Conservation (phyloP, 768 basidiomycete genomes). For the Mycena maculata region DNA sequence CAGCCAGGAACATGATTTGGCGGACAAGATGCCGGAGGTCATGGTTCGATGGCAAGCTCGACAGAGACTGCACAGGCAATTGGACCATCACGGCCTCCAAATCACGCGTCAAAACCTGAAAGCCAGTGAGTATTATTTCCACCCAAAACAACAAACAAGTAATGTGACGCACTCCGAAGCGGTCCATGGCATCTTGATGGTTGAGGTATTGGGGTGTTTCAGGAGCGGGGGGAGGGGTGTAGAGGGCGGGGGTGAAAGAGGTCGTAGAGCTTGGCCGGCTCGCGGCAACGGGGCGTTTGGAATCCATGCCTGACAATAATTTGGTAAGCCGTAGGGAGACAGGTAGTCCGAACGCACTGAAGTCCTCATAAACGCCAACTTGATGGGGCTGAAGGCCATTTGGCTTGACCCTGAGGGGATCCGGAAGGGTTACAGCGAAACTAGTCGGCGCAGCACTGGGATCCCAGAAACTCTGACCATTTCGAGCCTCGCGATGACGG, state of each 20-base stretch:
- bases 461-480: slow-evolving; percentile 90
- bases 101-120: slow-evolving; percentile 64
- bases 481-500: slow-evolving; percentile 86
- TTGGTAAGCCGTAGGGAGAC: slow-evolving; percentile 17
- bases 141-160: not conserved
- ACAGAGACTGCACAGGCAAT: slow-evolving; percentile 76
- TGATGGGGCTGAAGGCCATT: slow-evolving; percentile 87
- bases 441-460: slow-evolving; percentile 75
- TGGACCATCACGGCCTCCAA: slow-evolving; percentile 85
- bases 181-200: slow-evolving; percentile 90
- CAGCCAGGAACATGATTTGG: slow-evolving; percentile 86
- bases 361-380: slow-evolving; percentile 94
- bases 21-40: slow-evolving; percentile 88
- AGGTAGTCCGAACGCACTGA: slow-evolving; percentile 61
- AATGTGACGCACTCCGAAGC: slow-evolving; percentile 80
- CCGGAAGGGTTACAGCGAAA: slow-evolving; percentile 82
- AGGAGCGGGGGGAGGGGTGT: slow-evolving; percentile 71
- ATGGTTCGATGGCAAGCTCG: slow-evolving; percentile 81
- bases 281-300: slow-evolving; percentile 58
- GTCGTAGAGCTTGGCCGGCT: slow-evolving; percentile 81
- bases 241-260: slow-evolving; percentile 67
- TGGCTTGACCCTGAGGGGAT: slow-evolving; percentile 86
- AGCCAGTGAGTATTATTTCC: not conserved
- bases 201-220: slow-evolving; percentile 65
- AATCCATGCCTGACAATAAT: slow-evolving; percentile 58